phyloP scores from a whole-genome alignment of 1,284 basidiomycete species.

The Ustilago curta region DNA sequence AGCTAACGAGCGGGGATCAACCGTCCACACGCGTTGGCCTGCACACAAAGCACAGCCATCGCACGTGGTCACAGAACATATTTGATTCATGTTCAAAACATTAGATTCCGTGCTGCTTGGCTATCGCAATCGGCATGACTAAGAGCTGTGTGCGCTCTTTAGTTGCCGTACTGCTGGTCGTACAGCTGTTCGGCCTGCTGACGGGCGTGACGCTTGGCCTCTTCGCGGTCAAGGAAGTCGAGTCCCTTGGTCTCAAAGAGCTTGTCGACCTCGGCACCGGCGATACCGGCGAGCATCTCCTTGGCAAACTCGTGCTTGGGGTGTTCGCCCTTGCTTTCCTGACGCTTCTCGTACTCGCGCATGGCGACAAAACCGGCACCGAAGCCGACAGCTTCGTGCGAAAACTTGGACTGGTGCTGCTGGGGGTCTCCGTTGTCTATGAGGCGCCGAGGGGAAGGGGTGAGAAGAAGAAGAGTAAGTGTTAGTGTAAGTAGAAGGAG shows the following conservation, averaged over 20 bases:
- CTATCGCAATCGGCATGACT: not conserved
- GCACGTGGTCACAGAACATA: too few relatives aligned
- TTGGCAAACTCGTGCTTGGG: constrained; percentile 70
- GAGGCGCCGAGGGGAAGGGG: not conserved
- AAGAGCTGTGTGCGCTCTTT: not conserved
- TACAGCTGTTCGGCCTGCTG: constrained; percentile 55
- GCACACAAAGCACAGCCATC: too few relatives aligned
- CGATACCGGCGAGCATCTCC: constrained; percentile 70
- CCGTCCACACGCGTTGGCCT: too few relatives aligned
- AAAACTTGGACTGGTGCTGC: constrained; percentile 66
- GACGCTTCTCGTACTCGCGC: constrained; percentile 75
- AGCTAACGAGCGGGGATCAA: too few relatives aligned
- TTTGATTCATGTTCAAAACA: too few relatives aligned
- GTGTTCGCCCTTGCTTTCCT: constrained; percentile 72
- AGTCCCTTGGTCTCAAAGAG: constrained; percentile 64
- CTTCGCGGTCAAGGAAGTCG: constrained; percentile 68
- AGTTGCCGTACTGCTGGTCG: constrained; percentile 55
- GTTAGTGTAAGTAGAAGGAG: not conserved
- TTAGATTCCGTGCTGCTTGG: too few relatives aligned
- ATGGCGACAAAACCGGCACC: constrained; percentile 71
- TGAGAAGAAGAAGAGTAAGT: not conserved
- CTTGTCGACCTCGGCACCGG: constrained; percentile 62
- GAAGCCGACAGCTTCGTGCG: constrained; percentile 77
- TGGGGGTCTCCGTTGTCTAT: constrained; percentile 51
- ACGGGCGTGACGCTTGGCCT: constrained; percentile 71